Evolutionary conservation across 164 flowering plant species (phyloP), one percentile per base, ranked within the genome.

Genomic region (Stephania yunnanensis): DNA sequence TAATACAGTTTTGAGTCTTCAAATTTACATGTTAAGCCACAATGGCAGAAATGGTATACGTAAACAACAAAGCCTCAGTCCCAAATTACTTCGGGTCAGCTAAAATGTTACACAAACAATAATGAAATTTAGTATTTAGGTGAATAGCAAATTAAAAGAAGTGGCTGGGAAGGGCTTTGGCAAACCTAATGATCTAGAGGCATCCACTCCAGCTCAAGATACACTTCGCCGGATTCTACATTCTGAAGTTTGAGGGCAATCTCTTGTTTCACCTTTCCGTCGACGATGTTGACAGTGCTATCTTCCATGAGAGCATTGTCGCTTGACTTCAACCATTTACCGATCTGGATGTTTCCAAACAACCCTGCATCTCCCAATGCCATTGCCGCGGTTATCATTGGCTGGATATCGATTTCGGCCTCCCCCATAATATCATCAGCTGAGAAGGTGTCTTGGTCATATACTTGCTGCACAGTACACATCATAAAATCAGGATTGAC

Each of bases 371-470:
- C 94, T 45, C 91, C 97, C 71, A 83, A 89, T 46, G 98, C 92
- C 80, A 86, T 87, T 20, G 97, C 99, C 9, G 99, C 88, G 58
- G 94, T 90, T 71, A 95, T 87, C 86, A 95, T 65, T 11, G 99
- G 96, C 73, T 95, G 99, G 72, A 95, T 83, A 74, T 95, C 99
- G 13, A 95, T 79, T 84, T 93, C 97, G 3, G 97, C 98, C 79
- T 92, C 98, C 70, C 99, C 99, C 99, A 95, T 95, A 75, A 95
- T 93, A 85, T 95, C 99, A 79, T 95, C 99, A 5, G 97, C 91
- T 6, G 99, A 93, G 78, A 95, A 95, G 20, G 87, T 91, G 84
- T 95, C 99, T 42, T 95, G 76, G 80, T 95, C 98, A 79, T 72
- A 95, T 68, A 95, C 98, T 80, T 84, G 80, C 83, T 83, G 83